Conservation (phyloP, 108 stramenopile genomes). For the Cyclotella kingstonii region DNA sequence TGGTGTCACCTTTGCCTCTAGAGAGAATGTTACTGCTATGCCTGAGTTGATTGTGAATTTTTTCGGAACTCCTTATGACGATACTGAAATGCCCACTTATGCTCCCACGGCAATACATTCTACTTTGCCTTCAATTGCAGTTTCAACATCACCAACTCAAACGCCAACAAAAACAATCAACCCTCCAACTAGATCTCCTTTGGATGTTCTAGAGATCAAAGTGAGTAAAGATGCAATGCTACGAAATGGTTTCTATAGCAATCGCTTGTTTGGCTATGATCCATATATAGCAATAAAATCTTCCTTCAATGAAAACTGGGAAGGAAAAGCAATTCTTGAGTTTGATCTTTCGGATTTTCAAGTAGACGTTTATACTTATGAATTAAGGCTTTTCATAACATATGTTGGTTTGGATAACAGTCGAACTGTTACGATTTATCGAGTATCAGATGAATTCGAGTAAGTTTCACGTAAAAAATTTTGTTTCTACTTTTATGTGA, state of each 20-base stretch:
- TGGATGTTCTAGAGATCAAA: neutral
- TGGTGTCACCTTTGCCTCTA: constrained; percentile 16
- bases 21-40: constrained; percentile 4
- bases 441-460: constrained; percentile 1
- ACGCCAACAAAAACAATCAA: neutral
- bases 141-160: neutral
- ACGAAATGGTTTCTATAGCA: constrained; percentile 12
- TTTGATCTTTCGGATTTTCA: constrained; percentile 7
- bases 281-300: constrained; percentile 9
- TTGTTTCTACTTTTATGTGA: neutral
- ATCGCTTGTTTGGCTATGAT: constrained; percentile 9
- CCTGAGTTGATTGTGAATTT: constrained; percentile 14
- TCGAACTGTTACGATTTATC: constrained; percentile 7
- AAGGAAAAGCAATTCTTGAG: constrained; percentile 8
- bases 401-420: constrained; percentile 4
- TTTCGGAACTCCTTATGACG: neutral
- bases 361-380: constrained; percentile 2
- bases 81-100: neutral
- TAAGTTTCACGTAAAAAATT: neutral
- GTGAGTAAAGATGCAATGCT: constrained; percentile 15
- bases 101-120: neutral
- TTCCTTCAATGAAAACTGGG: neutral
- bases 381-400: constrained; percentile 9
- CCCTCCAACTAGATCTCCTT: neutral
- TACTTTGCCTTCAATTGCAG: neutral